These are phyloP conservation scores for Parmelia sp. DNA, from an alignment of 495 filamentous ascomycete genomes.

Conservation along the genomic window DNA sequence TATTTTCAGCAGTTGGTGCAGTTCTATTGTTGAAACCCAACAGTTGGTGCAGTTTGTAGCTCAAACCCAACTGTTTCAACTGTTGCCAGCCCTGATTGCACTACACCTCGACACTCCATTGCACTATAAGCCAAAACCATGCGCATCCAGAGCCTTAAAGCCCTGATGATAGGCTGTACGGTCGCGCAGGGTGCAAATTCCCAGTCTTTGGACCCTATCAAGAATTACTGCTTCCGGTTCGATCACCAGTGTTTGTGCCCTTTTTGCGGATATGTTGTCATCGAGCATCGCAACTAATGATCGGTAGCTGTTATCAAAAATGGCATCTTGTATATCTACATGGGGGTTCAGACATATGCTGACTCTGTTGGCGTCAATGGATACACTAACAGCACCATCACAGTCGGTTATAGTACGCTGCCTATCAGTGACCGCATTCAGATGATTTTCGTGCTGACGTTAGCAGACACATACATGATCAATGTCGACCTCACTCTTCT, in stretches of 20 bases:
- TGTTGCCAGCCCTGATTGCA: too few relatives aligned
- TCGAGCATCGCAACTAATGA: conserved; percentile 20
- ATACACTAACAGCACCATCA: conserved; percentile 17
- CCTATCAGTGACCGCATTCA: not conserved
- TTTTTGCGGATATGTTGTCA: not conserved
- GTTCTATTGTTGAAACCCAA: too few relatives aligned
- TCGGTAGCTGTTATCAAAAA: conserved; percentile 35
- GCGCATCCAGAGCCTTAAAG: not conserved
- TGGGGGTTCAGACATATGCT: conserved; percentile 34
- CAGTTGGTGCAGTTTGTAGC: too few relatives aligned
- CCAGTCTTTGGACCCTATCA: not conserved
- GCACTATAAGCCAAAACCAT: not conserved
- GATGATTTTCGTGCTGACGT: not conserved
- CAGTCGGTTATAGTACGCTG: conserved; percentile 26
- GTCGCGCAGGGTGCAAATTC: not conserved
- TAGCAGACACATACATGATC: conserved; percentile 35
- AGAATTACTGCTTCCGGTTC: conserved; percentile 26
- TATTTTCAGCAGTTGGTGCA: too few relatives aligned
- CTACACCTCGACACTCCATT: too few relatives aligned
- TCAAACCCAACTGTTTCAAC: too few relatives aligned
- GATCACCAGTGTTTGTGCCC: conserved; percentile 31
- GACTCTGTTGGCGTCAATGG: conserved; percentile 20
- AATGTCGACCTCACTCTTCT: conserved; percentile 33
- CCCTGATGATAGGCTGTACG: not conserved
- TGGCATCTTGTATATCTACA: conserved; percentile 36